Evolutionary conservation across 306 rosid species (phyloP), one percentile per base, ranked within the genome.

Genomic region (Albizia julibrissin): DNA sequence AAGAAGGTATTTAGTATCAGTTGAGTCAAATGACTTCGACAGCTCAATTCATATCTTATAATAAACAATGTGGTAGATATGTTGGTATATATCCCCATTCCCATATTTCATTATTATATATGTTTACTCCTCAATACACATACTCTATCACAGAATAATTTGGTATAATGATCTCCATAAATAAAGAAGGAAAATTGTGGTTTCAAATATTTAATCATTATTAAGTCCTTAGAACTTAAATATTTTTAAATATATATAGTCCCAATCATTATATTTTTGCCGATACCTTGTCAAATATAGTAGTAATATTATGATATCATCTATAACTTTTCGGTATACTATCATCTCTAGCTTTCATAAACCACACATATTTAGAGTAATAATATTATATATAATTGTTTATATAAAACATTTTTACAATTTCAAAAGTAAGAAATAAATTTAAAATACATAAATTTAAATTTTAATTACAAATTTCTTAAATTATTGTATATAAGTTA

Each of bases 61-160:
- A 19, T 4, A 5, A 50, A 13, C 50, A 2, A 42, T 42, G 12
- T 9, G 13, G 3, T 46, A 47, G 21, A 15, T 16, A 50, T 18
- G 18, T 1, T 18, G 58, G 40, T 37, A 37, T 0, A 85, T 64
- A 74, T 89, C 78, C 87, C 89, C 89, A 79, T 77, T 84, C 68
- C 66, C 10, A 75, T 50, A 72, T 72, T 70, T 50, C 34, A 33
- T 76, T 70, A 80, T 27, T 21, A n/a, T 10, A 82, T 56, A 33
- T 42, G 42, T 29, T 73, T 56, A 50, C 14, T 3, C 19, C 18
- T 1, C 18, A 46, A 34, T 34, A 14, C 18, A 46, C 52, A 46
- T 67, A 18, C 43, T n/a, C 58, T 22, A 37, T 16, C 47, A 56
- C 27, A 33, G 10, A 42, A 8, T 42, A 42, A 42, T 42, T 42